Evolutionary conservation across 768 basidiomycete species (phyloP).

Genomic region (Serpula lacrymans): DNA sequence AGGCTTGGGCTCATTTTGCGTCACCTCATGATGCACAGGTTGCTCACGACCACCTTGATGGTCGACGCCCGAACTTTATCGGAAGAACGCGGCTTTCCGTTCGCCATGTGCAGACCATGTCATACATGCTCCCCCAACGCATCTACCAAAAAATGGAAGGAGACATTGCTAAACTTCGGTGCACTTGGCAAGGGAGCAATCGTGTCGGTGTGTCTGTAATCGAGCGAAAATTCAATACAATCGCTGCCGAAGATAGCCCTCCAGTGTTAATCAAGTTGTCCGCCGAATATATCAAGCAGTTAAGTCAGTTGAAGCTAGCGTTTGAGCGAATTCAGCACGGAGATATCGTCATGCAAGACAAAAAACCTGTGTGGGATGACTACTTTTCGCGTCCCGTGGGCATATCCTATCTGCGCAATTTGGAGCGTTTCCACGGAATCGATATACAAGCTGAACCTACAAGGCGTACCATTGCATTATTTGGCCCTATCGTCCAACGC

Average conservation of each 20-base stretch:
- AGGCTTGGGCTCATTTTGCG: slow-evolving; percentile 55
- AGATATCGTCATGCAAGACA: slow-evolving; percentile 50
- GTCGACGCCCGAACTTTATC: slow-evolving; percentile 40
- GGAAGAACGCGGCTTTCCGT: slow-evolving; percentile 48
- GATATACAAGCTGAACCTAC: slow-evolving; percentile 38
- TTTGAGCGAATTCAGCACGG: slow-evolving; percentile 63
- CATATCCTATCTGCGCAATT: slow-evolving; percentile 36
- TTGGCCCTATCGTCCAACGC: slow-evolving; percentile 46
- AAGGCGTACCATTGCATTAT: slow-evolving; percentile 48
- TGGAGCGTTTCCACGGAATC: slow-evolving; percentile 42
- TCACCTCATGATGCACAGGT: slow-evolving; percentile 48
- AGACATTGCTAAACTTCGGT: slow-evolving; percentile 47
- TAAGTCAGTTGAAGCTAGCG: slow-evolving; percentile 55
- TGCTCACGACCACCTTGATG: slow-evolving; percentile 47
- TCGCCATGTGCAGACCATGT: slow-evolving; percentile 50
- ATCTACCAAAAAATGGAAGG: slow-evolving; percentile 37
- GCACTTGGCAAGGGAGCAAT: slow-evolving; percentile 28
- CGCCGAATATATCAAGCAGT: slow-evolving; percentile 44
- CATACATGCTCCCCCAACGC: slow-evolving; percentile 37
- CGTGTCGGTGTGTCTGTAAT: slow-evolving; percentile 28
- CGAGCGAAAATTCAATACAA: slow-evolving; percentile 12
- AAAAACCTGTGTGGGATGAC: slow-evolving; percentile 59
- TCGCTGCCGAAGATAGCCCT: background rate
- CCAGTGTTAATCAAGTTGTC: slow-evolving; percentile 44
- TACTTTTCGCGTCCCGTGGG: slow-evolving; percentile 52